A percentile compares a stretch with the other conserved stretches of the same genome.
Conservation (phyloP, 805 yeast genomes). For the Nakazawaea populi region DNA sequence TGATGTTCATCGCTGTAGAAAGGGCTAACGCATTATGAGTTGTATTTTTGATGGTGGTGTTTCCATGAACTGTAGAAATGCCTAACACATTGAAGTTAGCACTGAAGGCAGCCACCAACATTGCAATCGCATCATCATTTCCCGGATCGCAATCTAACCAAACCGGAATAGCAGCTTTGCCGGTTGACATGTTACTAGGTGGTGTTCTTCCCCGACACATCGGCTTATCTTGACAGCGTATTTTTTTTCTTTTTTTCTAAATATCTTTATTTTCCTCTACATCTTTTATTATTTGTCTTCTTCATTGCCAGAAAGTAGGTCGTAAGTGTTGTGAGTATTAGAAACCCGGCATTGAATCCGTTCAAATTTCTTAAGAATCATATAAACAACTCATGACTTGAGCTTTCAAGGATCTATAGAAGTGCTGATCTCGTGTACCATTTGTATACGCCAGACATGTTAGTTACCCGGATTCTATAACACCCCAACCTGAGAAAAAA, state of each 20-base stretch:
- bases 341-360: too few species aligned
- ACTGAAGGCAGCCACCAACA: conserved; percentile 54
- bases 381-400: too few species aligned
- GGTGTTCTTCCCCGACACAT: too few species aligned
- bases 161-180: conserved; percentile 41
- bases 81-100: conserved; percentile 58
- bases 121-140: conserved; percentile 80
- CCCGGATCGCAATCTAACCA: conserved; percentile 96
- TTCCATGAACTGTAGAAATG: conserved; percentile 70
- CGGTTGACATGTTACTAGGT: background rate
- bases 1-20: conserved; percentile 49
- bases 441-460: background rate
- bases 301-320: too few species aligned
- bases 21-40: conserved; percentile 64
- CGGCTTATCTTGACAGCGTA: background rate
- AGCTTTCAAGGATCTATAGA: too few species aligned
- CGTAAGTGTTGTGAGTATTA: too few species aligned
- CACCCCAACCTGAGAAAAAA: background rate
- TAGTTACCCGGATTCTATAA: background rate
- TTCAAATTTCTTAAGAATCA: too few species aligned
- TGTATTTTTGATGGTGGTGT: conserved; percentile 59
- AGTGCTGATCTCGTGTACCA: too few species aligned
- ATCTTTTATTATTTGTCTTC: too few species aligned
- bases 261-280: too few species aligned
- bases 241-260: too few species aligned